These are phyloP conservation scores for Colletotrichum sp. DNA, from an alignment of 2,329 filamentous ascomycete species.

Conservation along the genomic window DNA sequence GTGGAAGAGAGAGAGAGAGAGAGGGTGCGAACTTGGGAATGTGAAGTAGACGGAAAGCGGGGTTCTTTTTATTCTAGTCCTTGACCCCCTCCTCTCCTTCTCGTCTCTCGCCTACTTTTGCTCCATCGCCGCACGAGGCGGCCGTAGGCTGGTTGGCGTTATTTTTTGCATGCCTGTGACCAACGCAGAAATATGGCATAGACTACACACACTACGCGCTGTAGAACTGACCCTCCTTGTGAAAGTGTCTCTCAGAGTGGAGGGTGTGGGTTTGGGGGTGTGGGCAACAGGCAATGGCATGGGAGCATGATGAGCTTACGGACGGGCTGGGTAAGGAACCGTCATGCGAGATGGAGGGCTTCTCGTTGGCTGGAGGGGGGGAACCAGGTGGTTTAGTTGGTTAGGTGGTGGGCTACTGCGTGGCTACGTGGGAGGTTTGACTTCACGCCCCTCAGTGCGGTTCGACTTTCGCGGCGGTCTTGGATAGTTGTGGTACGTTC, in stretches of 20 bases:
- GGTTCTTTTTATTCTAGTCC: not conserved
- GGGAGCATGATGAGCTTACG: slow-evolving; percentile 9
- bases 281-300: not conserved
- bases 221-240: slow-evolving; percentile 1
- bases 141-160: not conserved
- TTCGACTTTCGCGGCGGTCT: not conserved
- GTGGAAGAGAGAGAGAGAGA: not conserved
- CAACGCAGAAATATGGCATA: not conserved
- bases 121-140: not conserved
- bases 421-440: not conserved
- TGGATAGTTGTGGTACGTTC: slow-evolving; percentile 8
- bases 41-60: not conserved
- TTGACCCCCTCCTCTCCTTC: not conserved
- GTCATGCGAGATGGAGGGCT: slow-evolving; percentile 18
- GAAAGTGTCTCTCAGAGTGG: not conserved
- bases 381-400: not conserved
- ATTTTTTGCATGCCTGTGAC: not conserved
- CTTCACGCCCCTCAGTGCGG: not conserved
- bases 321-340: slow-evolving; percentile 1
- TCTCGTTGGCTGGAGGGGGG: slow-evolving; percentile 15
- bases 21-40: not conserved
- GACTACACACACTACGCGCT: not conserved
- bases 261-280: not conserved
- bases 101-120: not conserved
- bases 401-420: not conserved